phyloP scores from a whole-genome alignment of 305 asterid genomes.

The Fraxinus floribunda region DNA sequence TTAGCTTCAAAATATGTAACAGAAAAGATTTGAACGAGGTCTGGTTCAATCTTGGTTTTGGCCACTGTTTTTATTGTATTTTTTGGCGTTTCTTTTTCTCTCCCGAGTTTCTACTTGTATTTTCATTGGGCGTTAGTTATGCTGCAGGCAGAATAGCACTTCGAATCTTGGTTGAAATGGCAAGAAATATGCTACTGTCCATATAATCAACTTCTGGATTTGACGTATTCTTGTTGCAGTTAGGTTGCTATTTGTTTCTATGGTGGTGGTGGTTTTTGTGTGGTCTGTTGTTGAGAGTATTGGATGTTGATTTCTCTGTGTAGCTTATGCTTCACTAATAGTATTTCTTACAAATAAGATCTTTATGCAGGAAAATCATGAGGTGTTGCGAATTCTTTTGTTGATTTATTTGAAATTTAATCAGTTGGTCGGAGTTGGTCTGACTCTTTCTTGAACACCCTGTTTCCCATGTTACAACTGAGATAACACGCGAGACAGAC shows the following conservation, averaged over 20 bases:
- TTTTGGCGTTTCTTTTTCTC: background rate
- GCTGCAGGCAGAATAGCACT: constrained; percentile 34
- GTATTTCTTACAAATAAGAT: too few species aligned
- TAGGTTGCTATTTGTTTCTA: constrained; percentile 9
- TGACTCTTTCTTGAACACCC: background rate
- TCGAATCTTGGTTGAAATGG: constrained; percentile 25
- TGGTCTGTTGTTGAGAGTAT: background rate
- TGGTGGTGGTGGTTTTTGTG: background rate
- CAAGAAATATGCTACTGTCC: constrained; percentile 8
- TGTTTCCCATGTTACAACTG: background rate
- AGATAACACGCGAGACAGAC: background rate
- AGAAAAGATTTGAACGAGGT: constrained; percentile 40
- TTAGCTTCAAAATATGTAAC: constrained; percentile 43
- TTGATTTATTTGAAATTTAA: background rate
- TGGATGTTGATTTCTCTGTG: background rate
- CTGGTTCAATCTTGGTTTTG: constrained; percentile 27
- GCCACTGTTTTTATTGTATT: background rate
- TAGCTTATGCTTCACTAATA: background rate
- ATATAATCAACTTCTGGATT: constrained; percentile 26
- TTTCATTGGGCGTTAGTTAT: constrained; percentile 9
- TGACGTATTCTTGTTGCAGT: constrained; percentile 29
- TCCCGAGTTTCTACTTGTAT: background rate
- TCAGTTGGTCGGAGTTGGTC: too few species aligned
- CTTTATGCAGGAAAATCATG: background rate
- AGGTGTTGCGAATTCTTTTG: background rate